These are phyloP conservation scores for Conoideocrella luteorostrata DNA, from an alignment of 2,329 filamentous ascomycete genomes.

Conservation along the genomic window DNA sequence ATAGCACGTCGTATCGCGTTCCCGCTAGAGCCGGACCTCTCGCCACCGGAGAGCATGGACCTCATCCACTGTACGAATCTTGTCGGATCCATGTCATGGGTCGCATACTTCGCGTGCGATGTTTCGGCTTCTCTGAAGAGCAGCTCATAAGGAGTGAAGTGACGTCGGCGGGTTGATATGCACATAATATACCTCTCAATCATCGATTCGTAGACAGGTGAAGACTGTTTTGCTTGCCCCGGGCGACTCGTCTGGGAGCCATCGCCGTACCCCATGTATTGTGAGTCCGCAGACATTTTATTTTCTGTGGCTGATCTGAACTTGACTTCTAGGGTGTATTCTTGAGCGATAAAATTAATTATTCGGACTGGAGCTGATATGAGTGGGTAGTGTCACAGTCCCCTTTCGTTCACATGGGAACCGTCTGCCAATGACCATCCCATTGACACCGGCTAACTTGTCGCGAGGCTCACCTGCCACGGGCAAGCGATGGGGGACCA, in stretches of 20 bases:
- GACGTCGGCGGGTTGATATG: not conserved
- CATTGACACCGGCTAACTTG: no score
- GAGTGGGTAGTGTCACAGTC: not conserved
- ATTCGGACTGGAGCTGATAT: not conserved
- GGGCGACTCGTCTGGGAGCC: not conserved
- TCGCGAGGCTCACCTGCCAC: no score
- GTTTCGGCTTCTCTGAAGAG: not conserved
- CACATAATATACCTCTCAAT: not conserved
- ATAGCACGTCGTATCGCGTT: not conserved
- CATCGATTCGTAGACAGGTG: not conserved
- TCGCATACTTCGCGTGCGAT: not conserved
- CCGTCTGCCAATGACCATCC: not conserved
- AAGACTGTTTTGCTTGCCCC: not conserved
- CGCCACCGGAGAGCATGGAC: not conserved
- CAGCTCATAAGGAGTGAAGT: not conserved
- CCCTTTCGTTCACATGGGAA: not conserved
- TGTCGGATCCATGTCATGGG: not conserved
- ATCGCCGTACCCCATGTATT: not conserved
- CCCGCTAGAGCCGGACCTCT: not conserved
- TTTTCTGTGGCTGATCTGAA: not conserved
- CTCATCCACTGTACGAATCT: not conserved
- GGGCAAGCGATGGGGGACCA: no score
- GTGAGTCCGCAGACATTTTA: not conserved
- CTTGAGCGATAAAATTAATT: not conserved
- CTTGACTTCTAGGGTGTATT: not conserved